These are phyloP conservation scores for Ziziphus jujuba DNA, from an alignment of 306 rosid species.

Conservation along the genomic window DNA sequence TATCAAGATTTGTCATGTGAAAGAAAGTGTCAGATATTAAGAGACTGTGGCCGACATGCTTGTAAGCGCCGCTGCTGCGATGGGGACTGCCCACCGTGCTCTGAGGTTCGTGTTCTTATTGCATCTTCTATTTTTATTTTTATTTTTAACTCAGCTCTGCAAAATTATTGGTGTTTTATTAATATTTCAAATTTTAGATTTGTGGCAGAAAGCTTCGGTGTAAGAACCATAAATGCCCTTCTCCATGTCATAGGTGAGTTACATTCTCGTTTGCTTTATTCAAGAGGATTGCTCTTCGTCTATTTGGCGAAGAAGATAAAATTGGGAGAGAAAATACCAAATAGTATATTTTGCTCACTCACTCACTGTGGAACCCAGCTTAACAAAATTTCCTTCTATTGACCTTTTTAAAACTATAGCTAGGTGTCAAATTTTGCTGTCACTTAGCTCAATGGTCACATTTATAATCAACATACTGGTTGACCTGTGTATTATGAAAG, in stretches of 20 bases:
- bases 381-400: neutral
- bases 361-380: neutral
- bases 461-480: neutral
- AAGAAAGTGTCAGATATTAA: constrained; percentile 76
- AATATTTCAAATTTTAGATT: constrained; percentile 48
- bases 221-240: constrained; percentile 91
- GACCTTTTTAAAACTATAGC: neutral
- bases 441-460: neutral
- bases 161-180: constrained; percentile 17
- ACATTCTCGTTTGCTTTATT: constrained; percentile 9
- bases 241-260: constrained; percentile 91
- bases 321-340: neutral
- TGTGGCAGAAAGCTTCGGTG: constrained; percentile 90
- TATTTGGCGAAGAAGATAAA: neutral
- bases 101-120: constrained; percentile 57
- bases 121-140: too few relatives aligned
- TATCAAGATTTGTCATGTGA: constrained; percentile 90
- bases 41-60: constrained; percentile 89
- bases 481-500: neutral
- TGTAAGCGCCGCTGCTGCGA: constrained; percentile 96
- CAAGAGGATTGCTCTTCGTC: constrained; percentile 11
- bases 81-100: constrained; percentile 91
- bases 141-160: constrained; percentile 22
- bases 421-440: neutral
- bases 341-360: neutral